Evolutionary conservation across 2,329 filamentous ascomycete species (phyloP), one percentile per base, ranked within the genome.

Genomic region (Aciculosporium take): DNA sequence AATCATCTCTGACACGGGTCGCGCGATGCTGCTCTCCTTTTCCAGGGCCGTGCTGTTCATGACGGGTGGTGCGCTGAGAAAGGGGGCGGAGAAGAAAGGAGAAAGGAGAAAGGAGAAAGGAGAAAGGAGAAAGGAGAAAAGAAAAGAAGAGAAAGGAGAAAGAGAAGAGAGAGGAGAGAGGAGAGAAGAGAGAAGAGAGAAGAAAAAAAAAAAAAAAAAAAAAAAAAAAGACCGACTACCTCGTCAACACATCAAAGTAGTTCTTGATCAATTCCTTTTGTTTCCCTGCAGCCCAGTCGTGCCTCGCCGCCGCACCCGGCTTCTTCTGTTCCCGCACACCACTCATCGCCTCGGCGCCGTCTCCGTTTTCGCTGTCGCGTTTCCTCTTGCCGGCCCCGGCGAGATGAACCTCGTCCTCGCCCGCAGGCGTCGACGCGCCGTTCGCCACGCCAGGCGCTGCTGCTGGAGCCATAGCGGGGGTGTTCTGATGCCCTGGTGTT

Each of bases 371-470:
- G 38, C 60, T 57, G 51, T 75, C 71, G 66, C 74, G 74, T 62
- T 79, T 79, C 57, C 74, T 66, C 63, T 79, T 79, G 44, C 62
- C 61, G 21, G 65, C 57, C 27, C 63, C 51, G 40, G 55, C 53
- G 39, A 57, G 51, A 40, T 56, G 56, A 34, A 51, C 52, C 44
- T 54, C 49, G 29, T 58, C 49, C 30, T 45, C 50, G 36, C 53
- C 55, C 37, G 51, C 51, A 20, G 62, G 60, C 46, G 58, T 62
- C 41, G 59, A 51, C 41, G 60, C 56, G 50, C 67, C 68, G 56
- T 70, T 69, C 42, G 54, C 51, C 46, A 59, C 56, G 39, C 55
- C 53, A 39, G 56, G 53, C 45, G 59, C 53, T 40, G 58, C 55
- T 67, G 64, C 51, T n/a, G n/a, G n/a, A n/a, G 64, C 60, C 65